Conservation (phyloP, 2,329 filamentous ascomycete genomes). For the Leptographium flavum region DNA sequence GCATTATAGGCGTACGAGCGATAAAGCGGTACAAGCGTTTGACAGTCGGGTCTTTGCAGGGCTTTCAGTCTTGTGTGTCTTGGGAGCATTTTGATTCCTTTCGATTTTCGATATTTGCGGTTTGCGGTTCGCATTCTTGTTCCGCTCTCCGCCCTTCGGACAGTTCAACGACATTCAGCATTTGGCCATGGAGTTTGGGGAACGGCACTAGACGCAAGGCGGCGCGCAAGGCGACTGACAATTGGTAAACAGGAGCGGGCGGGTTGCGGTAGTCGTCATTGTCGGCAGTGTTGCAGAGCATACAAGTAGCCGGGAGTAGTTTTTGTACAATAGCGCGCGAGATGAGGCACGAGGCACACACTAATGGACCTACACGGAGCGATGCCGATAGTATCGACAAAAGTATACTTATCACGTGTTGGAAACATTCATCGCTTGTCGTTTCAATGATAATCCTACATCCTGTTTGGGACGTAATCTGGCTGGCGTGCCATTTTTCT, state of each 20-base stretch:
- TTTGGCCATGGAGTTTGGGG: conserved; percentile 4
- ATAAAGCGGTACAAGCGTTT: background rate
- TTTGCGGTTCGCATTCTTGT: background rate
- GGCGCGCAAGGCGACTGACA: background rate
- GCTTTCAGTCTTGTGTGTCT: background rate
- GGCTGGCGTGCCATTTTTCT: conserved; percentile 8
- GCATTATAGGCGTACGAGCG: conserved; percentile 13
- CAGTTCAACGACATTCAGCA: background rate
- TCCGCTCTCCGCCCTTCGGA: background rate
- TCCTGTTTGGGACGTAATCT: no score
- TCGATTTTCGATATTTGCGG: no score
- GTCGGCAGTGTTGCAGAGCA: no score
- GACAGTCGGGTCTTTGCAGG: no score
- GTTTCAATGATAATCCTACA: no score
- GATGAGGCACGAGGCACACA: background rate
- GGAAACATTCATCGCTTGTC: no score
- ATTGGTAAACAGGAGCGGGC: background rate
- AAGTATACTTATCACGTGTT: background rate
- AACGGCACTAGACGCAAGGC: no score
- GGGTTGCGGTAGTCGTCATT: background rate
- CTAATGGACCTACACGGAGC: background rate
- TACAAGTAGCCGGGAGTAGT: no score
- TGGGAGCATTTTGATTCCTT: background rate
- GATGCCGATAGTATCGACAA: background rate
- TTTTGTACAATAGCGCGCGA: background rate